phyloP scores from a whole-genome alignment of 2,329 filamentous ascomycete genomes.

The Atkinsonella hypoxylon region DNA sequence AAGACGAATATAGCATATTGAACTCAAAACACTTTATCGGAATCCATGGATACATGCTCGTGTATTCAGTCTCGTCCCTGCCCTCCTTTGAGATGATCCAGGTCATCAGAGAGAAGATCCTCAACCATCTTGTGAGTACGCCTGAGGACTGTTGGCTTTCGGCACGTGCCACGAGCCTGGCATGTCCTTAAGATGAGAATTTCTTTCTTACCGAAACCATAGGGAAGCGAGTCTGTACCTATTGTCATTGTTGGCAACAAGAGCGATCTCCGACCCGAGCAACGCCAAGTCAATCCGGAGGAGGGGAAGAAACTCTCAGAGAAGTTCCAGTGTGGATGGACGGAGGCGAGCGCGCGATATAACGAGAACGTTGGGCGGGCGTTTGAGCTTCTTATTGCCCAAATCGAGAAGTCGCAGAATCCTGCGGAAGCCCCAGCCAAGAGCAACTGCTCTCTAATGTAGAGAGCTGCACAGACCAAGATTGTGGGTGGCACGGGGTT shows the following conservation, averaged over 20 bases:
- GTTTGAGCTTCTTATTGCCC: constrained; percentile 86
- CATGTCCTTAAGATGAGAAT: no score
- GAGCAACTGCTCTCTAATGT: constrained; percentile 82
- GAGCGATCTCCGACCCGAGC: constrained; percentile 82
- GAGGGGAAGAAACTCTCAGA: constrained; percentile 76
- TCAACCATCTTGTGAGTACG: constrained; percentile 77
- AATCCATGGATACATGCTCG: constrained; percentile 96
- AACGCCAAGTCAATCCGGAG: constrained; percentile 78
- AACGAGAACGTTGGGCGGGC: constrained; percentile 88
- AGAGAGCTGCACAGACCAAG: constrained; percentile 11
- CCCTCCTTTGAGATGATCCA: constrained; percentile 96
- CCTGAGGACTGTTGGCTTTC: neutral
- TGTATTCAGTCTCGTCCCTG: constrained; percentile 91
- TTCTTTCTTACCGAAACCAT: neutral
- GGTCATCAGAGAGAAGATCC: constrained; percentile 91
- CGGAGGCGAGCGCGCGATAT: constrained; percentile 86
- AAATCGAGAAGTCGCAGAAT: constrained; percentile 92
- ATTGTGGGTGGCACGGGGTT: neutral
- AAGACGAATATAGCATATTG: constrained; percentile 98
- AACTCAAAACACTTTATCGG: constrained; percentile 99
- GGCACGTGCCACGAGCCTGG: neutral
- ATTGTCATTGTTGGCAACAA: constrained; percentile 97
- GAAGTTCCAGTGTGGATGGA: constrained; percentile 86
- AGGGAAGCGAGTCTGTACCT: constrained; percentile 88
- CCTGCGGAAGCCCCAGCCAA: constrained; percentile 71